A percentile compares a stretch with the other conserved stretches of the same genome.
Evolutionary conservation across 306 rosid species (phyloP).

Genomic region (Casuarina equisetifolia): DNA sequence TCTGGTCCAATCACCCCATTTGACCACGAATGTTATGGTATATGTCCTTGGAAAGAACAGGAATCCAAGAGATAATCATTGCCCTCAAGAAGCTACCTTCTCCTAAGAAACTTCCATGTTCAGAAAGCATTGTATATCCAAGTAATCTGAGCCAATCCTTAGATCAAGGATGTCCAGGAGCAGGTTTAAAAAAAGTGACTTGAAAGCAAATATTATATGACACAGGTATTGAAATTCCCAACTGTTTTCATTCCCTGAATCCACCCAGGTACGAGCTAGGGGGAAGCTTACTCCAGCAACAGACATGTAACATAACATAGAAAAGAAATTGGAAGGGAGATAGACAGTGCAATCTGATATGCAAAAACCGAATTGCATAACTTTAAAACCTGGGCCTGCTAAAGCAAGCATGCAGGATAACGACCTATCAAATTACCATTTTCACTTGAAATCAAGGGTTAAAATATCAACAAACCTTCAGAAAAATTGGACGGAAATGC

Average conservation of each 20-base stretch:
- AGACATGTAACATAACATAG: not conserved
- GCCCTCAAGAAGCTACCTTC: not conserved
- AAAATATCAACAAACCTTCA: conserved; percentile 51
- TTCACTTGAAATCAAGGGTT: not conserved
- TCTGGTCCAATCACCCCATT: not conserved
- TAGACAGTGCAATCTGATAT: not conserved
- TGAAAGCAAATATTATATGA: not conserved
- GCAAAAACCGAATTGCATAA: not conserved
- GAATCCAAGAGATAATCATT: not conserved
- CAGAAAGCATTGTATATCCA: not conserved
- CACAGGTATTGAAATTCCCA: not conserved
- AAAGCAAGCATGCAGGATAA: not conserved
- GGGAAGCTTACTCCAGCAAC: not conserved
- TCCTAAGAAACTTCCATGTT: not conserved
- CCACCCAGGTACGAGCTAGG: not conserved
- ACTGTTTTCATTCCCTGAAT: not conserved
- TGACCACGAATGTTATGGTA: not conserved
- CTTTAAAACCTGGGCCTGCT: not conserved
- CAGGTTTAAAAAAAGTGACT: not conserved
- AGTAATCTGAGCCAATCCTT: not conserved
- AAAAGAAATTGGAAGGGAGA: not conserved
- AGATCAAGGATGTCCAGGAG: not conserved
- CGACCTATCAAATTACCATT: not conserved
- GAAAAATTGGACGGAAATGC: conserved; percentile 60
- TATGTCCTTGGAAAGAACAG: not conserved